Conservation (phyloP, 2,329 filamentous ascomycete genomes). For the Tolypocladium pustulatum region DNA sequence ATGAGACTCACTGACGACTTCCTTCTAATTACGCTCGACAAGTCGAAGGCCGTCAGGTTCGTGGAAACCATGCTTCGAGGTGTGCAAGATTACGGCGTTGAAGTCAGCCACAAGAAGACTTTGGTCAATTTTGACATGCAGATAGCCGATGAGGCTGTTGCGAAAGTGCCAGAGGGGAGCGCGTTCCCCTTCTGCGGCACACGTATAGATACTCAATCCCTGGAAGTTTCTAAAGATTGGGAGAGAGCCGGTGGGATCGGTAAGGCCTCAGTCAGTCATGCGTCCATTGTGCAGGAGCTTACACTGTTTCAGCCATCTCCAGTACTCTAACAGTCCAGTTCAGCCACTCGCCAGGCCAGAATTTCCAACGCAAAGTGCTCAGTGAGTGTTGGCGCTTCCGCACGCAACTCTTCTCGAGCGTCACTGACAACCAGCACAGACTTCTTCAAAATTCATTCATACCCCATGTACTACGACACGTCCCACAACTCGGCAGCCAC, state of each 20-base stretch:
- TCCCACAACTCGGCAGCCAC: constrained; percentile 60
- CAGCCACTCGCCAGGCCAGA: constrained; percentile 59
- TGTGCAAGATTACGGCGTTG: constrained; percentile 68
- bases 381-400: constrained; percentile 29
- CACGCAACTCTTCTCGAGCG: neutral
- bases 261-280: constrained; percentile 23
- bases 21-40: constrained; percentile 68
- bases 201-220: constrained; percentile 60
- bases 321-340: constrained; percentile 74
- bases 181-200: constrained; percentile 87
- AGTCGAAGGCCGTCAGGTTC: constrained; percentile 58
- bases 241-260: constrained; percentile 38
- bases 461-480: constrained; percentile 75
- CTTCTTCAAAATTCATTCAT: constrained; percentile 74
- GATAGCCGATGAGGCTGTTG: constrained; percentile 42
- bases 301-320: constrained; percentile 30
- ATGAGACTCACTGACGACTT: constrained; percentile 89
- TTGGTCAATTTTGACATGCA: constrained; percentile 69
- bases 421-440: constrained; percentile 20
- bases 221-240: constrained; percentile 64
- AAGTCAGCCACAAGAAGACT: constrained; percentile 68
- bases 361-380: constrained; percentile 71
- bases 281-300: neutral
- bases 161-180: constrained; percentile 27
- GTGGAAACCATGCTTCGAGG: constrained; percentile 72